phyloP scores from a whole-genome alignment of 371 early-diverging fungal genomes.

The Thermomucor indicae-seudaticae region DNA sequence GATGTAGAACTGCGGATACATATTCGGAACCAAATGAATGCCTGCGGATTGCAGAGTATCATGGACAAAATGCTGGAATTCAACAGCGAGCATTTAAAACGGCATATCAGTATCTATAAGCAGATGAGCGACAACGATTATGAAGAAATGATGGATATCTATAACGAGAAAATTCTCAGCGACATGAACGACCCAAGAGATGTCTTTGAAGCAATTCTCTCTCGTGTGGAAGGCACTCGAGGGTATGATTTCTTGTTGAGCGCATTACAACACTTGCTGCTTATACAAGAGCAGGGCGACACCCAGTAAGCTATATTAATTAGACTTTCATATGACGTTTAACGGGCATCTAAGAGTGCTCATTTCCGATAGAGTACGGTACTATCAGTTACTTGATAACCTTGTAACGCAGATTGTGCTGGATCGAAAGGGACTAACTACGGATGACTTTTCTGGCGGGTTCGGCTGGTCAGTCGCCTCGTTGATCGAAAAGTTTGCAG shows the following conservation, averaged over 20 bases:
- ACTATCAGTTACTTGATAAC: slow-evolving; percentile 77
- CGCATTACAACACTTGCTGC: slow-evolving; percentile 70
- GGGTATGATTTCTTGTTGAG: slow-evolving; percentile 78
- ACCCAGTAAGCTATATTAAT: slow-evolving; percentile 36
- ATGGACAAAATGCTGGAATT: slow-evolving; percentile 74
- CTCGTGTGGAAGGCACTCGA: slow-evolving; percentile 69
- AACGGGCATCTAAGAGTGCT: background rate
- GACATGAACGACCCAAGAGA: slow-evolving; percentile 82
- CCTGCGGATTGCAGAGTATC: slow-evolving; percentile 65
- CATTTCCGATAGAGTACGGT: slow-evolving; percentile 47
- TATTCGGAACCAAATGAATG: slow-evolving; percentile 72
- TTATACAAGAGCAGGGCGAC: slow-evolving; percentile 69
- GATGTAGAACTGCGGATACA: slow-evolving; percentile 77
- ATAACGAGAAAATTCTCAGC: slow-evolving; percentile 68
- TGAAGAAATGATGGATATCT: slow-evolving; percentile 72
- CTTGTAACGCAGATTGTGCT: slow-evolving; percentile 79
- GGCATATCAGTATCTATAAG: slow-evolving; percentile 74
- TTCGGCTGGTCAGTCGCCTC: slow-evolving; percentile 66
- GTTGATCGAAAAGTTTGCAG: slow-evolving; percentile 74
- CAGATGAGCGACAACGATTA: slow-evolving; percentile 76
- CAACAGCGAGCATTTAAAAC: slow-evolving; percentile 64
- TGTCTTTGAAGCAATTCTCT: slow-evolving; percentile 70
- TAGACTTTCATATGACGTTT: background rate
- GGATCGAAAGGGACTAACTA: slow-evolving; percentile 64
- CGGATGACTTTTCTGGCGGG: slow-evolving; percentile 50